Evolutionary conservation across 2,329 filamentous ascomycete species (phyloP), one percentile per base, ranked within the genome.

Genomic region (Xylariomycetidae sp.): DNA sequence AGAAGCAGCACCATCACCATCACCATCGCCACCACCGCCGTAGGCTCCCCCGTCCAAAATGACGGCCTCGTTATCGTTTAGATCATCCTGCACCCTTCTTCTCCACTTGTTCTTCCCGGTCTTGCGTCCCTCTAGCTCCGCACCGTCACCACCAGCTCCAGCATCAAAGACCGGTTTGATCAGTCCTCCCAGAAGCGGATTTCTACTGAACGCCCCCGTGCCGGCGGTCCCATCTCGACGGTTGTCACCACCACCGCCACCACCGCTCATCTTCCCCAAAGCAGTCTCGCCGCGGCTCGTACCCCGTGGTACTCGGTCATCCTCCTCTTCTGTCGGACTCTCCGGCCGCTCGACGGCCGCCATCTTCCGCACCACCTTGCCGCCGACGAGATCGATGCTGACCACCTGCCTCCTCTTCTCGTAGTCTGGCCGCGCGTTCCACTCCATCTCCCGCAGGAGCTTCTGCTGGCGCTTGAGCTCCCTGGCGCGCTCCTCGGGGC

Each of bases 391-490:
- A 55, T 95, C 88, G 40, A 95, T 85, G 52, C 85, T 90, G 45
- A 94, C 75, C 1, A 96, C 83, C 40, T 92, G 82, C 48, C 75
- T 78, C 38, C 86, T 74, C 71, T 90, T 94, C 65, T 96, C 89
- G 59, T 88, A 95, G 42, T 94, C 89, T 0, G 88, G 88, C 32
- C 76, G 69, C 4, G 84, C 81, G 46, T 84, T 85, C 80, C 88
- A 94, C 51, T 94, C 86, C 70, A 92, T 81, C 60, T 94, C 87
- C 5, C 87, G 69, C 46, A 94, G 62, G 4, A 89, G 66, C 56
- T 85, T 86, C 61, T 94, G 88, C 61, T 95, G 89, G 37, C 80
- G 75, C 61, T 90, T 94, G 37, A 95, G 64, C 56, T 92, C 87
- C 44, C 80, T 69, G 1, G 88, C 89, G 26, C 88, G 74, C 58